Conservation (phyloP, 108 stramenopile genomes). For the Cyclotella choctawhatcheeana region DNA sequence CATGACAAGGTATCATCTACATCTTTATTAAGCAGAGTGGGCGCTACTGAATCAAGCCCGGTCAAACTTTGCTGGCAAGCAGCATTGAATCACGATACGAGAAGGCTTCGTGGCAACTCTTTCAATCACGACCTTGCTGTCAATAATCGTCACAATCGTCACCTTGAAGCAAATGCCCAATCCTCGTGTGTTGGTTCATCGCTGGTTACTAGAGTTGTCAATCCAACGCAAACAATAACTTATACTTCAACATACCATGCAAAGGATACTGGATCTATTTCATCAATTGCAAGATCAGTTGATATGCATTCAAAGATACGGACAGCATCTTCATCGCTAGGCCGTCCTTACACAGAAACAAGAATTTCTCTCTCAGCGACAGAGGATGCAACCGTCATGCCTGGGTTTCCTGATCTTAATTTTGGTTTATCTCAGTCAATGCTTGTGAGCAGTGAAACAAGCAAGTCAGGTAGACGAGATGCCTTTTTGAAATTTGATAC, state of each 20-base stretch:
- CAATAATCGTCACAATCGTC: no score
- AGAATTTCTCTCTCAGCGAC: constrained; percentile 15
- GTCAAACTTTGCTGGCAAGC: constrained; percentile 16
- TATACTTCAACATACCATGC: constrained; percentile 25
- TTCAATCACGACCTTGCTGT: no score
- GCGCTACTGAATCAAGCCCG: constrained; percentile 1
- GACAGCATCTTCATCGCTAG: neutral
- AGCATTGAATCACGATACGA: constrained; percentile 6
- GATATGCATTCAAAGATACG: constrained; percentile 1
- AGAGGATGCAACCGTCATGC: constrained; percentile 31
- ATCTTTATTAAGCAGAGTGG: neutral
- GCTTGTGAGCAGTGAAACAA: constrained; percentile 33
- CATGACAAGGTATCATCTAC: neutral
- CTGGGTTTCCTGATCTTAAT: constrained; percentile 36
- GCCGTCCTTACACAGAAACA: constrained; percentile 11
- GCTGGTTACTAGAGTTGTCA: constrained; percentile 12
- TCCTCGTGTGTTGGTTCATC: constrained; percentile 26
- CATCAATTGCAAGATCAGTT: neutral
- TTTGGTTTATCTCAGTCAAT: constrained; percentile 23
- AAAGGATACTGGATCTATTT: neutral
- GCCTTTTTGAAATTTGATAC: constrained; percentile 34
- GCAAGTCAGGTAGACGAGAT: constrained; percentile 25
- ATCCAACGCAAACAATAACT: constrained; percentile 19
- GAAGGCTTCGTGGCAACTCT: neutral
- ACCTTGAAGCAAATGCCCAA: neutral